These are phyloP conservation scores for Fusarium sp. DNA, from an alignment of 2,329 filamentous ascomycete genomes.

Conservation along the genomic window DNA sequence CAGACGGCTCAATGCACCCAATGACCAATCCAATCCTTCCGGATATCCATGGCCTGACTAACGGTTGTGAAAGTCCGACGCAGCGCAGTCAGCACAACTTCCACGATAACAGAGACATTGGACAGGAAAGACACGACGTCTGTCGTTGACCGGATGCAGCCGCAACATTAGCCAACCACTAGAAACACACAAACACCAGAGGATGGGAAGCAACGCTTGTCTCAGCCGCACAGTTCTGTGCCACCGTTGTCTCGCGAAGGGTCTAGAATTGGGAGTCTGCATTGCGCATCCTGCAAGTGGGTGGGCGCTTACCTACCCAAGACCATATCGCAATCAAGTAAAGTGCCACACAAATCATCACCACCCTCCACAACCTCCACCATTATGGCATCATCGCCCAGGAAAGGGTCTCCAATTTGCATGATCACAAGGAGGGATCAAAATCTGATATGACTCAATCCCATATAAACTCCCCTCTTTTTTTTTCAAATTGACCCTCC, in stretches of 20 bases:
- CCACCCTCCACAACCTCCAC: conserved; percentile 6
- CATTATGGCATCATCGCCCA: conserved; percentile 3
- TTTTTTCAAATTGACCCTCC: not conserved
- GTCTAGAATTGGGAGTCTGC: conserved; percentile 29
- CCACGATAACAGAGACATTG: not conserved
- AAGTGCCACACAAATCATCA: conserved; percentile 19
- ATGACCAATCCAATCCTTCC: not conserved
- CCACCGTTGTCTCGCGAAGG: conserved; percentile 5
- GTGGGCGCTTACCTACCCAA: not conserved
- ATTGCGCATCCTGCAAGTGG: not conserved
- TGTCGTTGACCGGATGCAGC: not conserved
- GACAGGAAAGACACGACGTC: not conserved
- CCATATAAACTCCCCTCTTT: not conserved
- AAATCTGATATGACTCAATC: not conserved
- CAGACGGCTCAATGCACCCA: not conserved
- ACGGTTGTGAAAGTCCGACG: not conserved
- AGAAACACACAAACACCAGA: not conserved
- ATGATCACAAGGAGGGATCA: not conserved
- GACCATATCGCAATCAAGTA: conserved; percentile 11
- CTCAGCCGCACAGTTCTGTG: not conserved
- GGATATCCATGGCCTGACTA: not conserved
- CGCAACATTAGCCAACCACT: not conserved
- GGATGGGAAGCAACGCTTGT: not conserved
- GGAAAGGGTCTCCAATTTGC: conserved; percentile 9
- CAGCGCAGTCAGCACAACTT: not conserved